Evolutionary conservation across 1,139 yeast species (phyloP).

Genomic region (Debaryomyces fabryi): DNA sequence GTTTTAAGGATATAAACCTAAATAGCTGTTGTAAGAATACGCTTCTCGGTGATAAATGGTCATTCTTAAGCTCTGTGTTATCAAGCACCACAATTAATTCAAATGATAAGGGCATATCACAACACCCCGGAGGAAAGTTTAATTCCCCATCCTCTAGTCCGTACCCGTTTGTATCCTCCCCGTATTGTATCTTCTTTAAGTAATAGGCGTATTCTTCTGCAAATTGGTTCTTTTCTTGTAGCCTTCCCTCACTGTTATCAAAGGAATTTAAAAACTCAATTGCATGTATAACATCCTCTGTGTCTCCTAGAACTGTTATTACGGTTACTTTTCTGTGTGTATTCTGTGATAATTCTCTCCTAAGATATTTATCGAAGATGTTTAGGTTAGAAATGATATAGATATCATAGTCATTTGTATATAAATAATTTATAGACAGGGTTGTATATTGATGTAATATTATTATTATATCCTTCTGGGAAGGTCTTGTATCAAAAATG

Average conservation of each 20-base stretch:
- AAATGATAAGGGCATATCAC: conserved; percentile 24
- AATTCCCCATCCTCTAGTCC: not conserved
- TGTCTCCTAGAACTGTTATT: conserved; percentile 17
- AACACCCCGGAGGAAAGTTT: conserved; percentile 18
- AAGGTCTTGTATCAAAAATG: conserved; percentile 1
- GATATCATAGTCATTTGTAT: conserved; percentile 18
- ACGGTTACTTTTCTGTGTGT: conserved; percentile 14
- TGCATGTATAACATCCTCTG: conserved; percentile 18
- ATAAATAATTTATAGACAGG: conserved; percentile 15
- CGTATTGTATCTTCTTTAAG: not conserved
- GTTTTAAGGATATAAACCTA: conserved; percentile 50
- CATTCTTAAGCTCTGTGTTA: conserved; percentile 17
- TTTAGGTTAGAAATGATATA: conserved; percentile 26
- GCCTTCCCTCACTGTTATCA: conserved; percentile 3
- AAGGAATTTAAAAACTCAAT: conserved; percentile 15
- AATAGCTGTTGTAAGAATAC: conserved; percentile 53
- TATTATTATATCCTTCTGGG: conserved; percentile 4
- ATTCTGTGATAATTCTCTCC: conserved; percentile 15
- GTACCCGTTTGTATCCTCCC: not conserved
- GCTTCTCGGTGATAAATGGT: conserved; percentile 23
- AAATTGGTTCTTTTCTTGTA: not conserved
- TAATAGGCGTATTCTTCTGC: conserved; percentile 1
- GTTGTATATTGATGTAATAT: conserved; percentile 2
- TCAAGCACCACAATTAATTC: conserved; percentile 23
- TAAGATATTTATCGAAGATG: conserved; percentile 23